phyloP scores from a whole-genome alignment of 116 monocot genomes.

The Phalaenopsis hybrid region DNA sequence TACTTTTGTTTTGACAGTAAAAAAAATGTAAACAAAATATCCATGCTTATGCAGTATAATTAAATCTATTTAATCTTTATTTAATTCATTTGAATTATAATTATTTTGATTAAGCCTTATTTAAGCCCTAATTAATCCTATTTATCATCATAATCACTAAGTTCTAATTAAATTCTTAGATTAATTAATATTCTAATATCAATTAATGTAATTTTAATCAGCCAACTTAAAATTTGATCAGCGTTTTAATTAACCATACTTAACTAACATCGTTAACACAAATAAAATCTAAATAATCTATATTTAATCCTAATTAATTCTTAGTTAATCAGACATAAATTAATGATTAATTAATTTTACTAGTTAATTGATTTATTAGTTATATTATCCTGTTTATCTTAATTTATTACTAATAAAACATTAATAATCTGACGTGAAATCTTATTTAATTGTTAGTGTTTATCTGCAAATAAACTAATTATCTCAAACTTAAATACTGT shows the following conservation, averaged over 20 bases:
- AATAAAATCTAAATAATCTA: background rate
- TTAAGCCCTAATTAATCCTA: background rate
- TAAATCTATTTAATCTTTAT: background rate
- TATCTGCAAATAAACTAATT: background rate
- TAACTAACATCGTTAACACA: background rate
- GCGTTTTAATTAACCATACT: too few species aligned
- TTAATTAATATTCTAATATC: background rate
- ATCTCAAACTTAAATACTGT: background rate
- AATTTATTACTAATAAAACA: background rate
- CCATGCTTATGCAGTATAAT: background rate
- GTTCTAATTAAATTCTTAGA: background rate
- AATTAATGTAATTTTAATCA: background rate
- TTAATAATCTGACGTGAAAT: background rate
- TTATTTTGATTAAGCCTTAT: background rate
- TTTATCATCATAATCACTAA: background rate
- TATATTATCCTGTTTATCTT: background rate
- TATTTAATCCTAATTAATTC: too few species aligned
- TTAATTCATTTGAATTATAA: background rate
- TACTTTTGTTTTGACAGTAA: background rate
- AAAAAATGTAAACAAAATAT: background rate
- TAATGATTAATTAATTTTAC: background rate
- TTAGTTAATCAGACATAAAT: too few species aligned
- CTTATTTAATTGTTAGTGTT: background rate
- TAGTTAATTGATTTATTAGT: background rate
- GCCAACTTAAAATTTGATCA: too few species aligned